Evolutionary conservation across 2,329 filamentous ascomycete genomes (phyloP).

Genomic region (Albifimbria verrucaria): DNA sequence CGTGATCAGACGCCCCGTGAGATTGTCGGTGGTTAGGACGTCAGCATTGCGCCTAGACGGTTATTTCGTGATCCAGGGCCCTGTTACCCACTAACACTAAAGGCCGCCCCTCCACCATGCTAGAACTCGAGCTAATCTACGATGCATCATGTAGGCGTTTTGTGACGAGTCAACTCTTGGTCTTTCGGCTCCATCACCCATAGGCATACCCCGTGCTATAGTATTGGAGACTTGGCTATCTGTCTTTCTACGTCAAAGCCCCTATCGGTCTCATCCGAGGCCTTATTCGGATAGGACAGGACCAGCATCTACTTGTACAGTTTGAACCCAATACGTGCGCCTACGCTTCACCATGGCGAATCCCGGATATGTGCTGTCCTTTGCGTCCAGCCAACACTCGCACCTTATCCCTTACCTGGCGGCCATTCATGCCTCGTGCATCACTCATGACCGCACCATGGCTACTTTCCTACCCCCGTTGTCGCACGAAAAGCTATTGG

Average conservation of each 20-base stretch:
- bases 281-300: neutral
- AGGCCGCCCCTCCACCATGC: neutral
- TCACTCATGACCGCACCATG: conserved; percentile 53
- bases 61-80: too few species aligned
- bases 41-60: too few species aligned
- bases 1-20: too few species aligned
- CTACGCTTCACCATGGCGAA: conserved; percentile 21
- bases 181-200: neutral
- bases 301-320: neutral
- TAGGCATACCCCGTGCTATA: neutral
- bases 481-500: conserved; percentile 50
- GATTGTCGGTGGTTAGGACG: too few species aligned
- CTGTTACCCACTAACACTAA: neutral
- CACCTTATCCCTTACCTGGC: conserved; percentile 56
- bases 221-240: neutral
- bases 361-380: conserved; percentile 36
- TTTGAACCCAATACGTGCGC: neutral
- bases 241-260: neutral
- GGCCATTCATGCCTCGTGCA: conserved; percentile 55
- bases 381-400: conserved; percentile 41
- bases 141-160: neutral
- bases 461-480: conserved; percentile 60
- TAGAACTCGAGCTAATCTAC: neutral
- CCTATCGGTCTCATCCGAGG: neutral
- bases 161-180: neutral